Base-by-base conservation (phyloP, 1,284 basidiomycete genomes). In the Phaffia rhodozyma region DNA sequence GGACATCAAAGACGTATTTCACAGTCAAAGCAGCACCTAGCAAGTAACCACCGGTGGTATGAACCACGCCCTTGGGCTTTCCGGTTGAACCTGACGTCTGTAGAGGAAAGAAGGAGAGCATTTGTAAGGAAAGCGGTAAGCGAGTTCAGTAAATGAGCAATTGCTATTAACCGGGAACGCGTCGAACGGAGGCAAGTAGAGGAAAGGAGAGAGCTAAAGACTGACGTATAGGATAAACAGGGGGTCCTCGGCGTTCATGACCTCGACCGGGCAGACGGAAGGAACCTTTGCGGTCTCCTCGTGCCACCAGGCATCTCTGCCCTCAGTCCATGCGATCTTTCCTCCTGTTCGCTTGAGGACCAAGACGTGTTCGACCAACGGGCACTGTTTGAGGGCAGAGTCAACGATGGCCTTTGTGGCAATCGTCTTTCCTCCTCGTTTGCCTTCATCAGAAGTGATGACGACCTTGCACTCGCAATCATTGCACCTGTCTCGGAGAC, bases 331-430 rank as follows among this genome's bases (percentile, higher is more conserved):
- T n/a, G 84, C 80, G 47, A 97, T 84, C 62, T 84, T 78, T 67
- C 83, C 86, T 9, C 94, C 94, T 0, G 94, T 97, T 67, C 94
- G 82, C 77, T 84, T 83, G 65, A 97, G 82, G 1, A 98, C 92
- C 62, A 98, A 79, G 43, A 93, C 89, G 71, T 97, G 87, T 76
- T 96, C 87, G 66, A 97, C 91, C 21, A 78, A 74, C 4, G 90
- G 88, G 75, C 87, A 89, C 69, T 87, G 84, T 76, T 87, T 86
- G 70, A 98, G 79, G 0, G 94, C 94, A 20, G 87, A 85, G 73
- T 98, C 96, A 63, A 91, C 94, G 70, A 97, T 94, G 34, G 83
- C 86, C 79, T 98, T 98, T 68, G 92, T 97, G 38, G 92, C 92
- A 70, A 98, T 96, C 18, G 85, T 79, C 81, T 96, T 92, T 48